Base-by-base conservation (phyloP, 768 basidiomycete species). In the Suillus alpinus region DNA sequence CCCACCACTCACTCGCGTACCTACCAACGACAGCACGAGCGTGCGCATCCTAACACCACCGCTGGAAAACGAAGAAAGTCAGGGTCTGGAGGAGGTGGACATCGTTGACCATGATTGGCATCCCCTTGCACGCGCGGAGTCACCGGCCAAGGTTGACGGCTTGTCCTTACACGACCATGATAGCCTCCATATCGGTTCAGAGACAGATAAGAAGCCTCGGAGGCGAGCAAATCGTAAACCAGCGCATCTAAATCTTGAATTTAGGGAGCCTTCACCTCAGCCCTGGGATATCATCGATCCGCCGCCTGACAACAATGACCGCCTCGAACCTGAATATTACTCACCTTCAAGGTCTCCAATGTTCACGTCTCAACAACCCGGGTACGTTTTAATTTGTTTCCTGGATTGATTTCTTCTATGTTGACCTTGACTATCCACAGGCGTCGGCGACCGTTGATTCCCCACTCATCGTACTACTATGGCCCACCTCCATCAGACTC, bases 401-500 rank as follows among this genome's bases (percentile, higher is more conserved):
- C 1, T 52, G 57, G 59, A 43, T 47, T 59, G 41, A 55, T 59
- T 37, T 20, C 59, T 50, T 39, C 39, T 56, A 31, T 63, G 20
- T 53, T 61, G 43, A 49, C 56, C 16, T 65, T 39, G 60, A 78
- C 72, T 52, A 71, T 70, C 55, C 67, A 37, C 44, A 74, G 73
- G 13, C 69, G 60, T 57, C 66, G 52, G 67, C 83, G 83, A 44
- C 76, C 82, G 3, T 68, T 83, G 59, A 84, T 89, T 65, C 92
- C 92, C 32, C 86, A 86, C 63, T 94, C 92, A 0, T 83, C 90
- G 26, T 94, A 94, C 75, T 92, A 91, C 71, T 89, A 87, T 71
- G 91, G 92, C 14, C 89, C 91, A 4, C 92, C 92, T 18, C 80
- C 87, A 3, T 71, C 82, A n/a, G 86, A 85, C 64, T 83, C 91